These are phyloP conservation scores for Stachybotrys chlorohalonatus DNA, from an alignment of 2,329 filamentous ascomycete species.

Conservation along the genomic window DNA sequence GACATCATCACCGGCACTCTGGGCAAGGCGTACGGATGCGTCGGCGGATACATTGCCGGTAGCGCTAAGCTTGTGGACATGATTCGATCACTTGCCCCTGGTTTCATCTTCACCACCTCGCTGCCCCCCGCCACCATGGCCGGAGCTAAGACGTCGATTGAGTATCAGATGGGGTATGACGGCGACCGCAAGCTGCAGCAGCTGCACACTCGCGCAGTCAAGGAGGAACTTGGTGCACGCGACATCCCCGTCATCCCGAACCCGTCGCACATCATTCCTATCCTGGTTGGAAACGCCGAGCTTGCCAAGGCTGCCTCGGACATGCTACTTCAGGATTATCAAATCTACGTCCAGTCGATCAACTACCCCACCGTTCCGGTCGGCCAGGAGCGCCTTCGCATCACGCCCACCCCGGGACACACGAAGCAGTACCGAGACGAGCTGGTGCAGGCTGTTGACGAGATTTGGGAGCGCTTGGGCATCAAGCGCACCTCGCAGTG, in stretches of 20 bases:
- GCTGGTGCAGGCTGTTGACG: constrained; percentile 73
- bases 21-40: constrained; percentile 95
- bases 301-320: constrained; percentile 88
- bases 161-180: constrained; percentile 80
- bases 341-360: constrained; percentile 97
- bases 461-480: constrained; percentile 78
- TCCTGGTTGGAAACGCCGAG: constrained; percentile 90
- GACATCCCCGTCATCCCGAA: constrained; percentile 97
- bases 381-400: constrained; percentile 91
- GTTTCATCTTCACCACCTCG: constrained; percentile 98
- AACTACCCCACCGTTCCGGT: constrained; percentile 98
- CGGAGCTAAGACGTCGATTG: constrained; percentile 81
- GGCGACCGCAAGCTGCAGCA: constrained; percentile 90
- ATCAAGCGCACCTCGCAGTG: constrained; percentile 93
- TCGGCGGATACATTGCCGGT: constrained; percentile 95
- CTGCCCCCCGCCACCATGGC: constrained; percentile 96
- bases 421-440: constrained; percentile 76
- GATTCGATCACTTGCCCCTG: constrained; percentile 87
- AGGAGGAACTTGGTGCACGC: constrained; percentile 65
- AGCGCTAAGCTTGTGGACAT: constrained; percentile 81
- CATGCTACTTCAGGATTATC: constrained; percentile 79
- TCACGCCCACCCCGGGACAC: constrained; percentile 94
- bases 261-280: constrained; percentile 89
- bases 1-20: constrained; percentile 98
- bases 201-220: constrained; percentile 90